phyloP scores from a whole-genome alignment of 2,329 filamentous ascomycete genomes.

The Endocalyx cinctus region DNA sequence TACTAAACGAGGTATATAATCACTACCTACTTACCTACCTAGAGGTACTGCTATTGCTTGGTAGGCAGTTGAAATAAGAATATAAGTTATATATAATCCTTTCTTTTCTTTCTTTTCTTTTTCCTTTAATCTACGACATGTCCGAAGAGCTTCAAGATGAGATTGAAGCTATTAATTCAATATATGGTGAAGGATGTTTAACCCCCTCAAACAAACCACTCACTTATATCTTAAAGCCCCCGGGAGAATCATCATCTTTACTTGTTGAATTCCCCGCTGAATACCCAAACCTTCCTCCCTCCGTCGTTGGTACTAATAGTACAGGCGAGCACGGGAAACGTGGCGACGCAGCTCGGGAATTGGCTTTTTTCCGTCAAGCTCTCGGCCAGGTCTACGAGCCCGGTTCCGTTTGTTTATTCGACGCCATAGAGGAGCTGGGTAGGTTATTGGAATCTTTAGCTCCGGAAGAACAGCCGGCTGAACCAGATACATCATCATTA shows the following conservation, averaged over 20 bases:
- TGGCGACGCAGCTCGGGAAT: constrained; percentile 67
- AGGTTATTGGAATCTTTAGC: constrained; percentile 34
- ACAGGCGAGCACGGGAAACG: constrained; percentile 63
- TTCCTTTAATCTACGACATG: too few relatives aligned
- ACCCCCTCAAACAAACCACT: constrained; percentile 32
- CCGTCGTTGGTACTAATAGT: constrained; percentile 72
- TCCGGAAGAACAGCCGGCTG: constrained; percentile 20
- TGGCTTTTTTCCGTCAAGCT: constrained; percentile 64
- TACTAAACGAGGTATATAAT: too few relatives aligned
- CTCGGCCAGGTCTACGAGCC: constrained; percentile 64
- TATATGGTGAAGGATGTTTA: constrained; percentile 69
- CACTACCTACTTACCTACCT: too few relatives aligned
- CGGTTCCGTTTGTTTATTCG: constrained; percentile 82
- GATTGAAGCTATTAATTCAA: constrained; percentile 77
- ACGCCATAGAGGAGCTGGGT: constrained; percentile 74
- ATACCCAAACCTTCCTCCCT: constrained; percentile 73
- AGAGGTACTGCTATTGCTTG: too few relatives aligned
- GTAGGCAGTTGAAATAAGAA: too few relatives aligned
- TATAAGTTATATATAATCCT: too few relatives aligned
- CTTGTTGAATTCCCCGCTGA: constrained; percentile 63
- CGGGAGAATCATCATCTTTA: constrained; percentile 53
- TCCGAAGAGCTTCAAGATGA: constrained; percentile 65
- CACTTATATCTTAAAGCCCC: constrained; percentile 62
- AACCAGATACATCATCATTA: constrained; percentile 9
- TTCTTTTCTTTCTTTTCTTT: too few relatives aligned